Evolutionary conservation across 208 protist species (phyloP), one percentile per base, ranked within the genome.

Genomic region (Jaenimonas drosophilae): DNA sequence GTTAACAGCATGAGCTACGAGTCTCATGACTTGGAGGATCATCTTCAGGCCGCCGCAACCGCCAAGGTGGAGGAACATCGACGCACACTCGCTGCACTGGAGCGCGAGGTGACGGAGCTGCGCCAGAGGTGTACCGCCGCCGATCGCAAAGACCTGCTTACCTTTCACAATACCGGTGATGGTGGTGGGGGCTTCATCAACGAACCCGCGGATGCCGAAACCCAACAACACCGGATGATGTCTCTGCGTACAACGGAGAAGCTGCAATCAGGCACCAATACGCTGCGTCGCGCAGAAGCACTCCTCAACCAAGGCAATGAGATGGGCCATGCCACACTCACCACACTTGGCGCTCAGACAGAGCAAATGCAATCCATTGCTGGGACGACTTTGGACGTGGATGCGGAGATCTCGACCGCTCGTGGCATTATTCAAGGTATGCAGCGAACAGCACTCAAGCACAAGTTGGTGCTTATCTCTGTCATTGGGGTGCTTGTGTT

Each of bases 1-100:
- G 20, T 91, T 7, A 85, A 63, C 7, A 79, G 64, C 38, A 91
- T 91, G 82, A 61, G 33, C 19, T 80, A 81, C 28, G 82, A 91
- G 43, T 51, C 65, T 40, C 68, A 64, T 19, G 77, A 82, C 31
- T 33, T 80, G 1, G 50, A 26, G 14, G 3, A 27, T 2, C 38
- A 54, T 0, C 44, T 26, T 20, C 55, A 60, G 50, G 50, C 47
- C 2, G 61, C 52, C 9, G 54, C 55, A 16, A 81, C 65, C 32
- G 38, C 40, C 9, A 57, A 50, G n/a, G 57, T 85, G 25, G 71
- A 72, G 21, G 31, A 37, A 11, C 82, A 64, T 45, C 56, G 64
- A 5, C 49, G 49, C 7, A 33, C 21, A 6, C 54, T 77, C n/a
- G 43, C 34, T 23, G 16, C 2, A 9, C 42, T 82, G 2, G 81